phyloP scores from a whole-genome alignment of 768 basidiomycete species.

The Naematelia encephala region DNA sequence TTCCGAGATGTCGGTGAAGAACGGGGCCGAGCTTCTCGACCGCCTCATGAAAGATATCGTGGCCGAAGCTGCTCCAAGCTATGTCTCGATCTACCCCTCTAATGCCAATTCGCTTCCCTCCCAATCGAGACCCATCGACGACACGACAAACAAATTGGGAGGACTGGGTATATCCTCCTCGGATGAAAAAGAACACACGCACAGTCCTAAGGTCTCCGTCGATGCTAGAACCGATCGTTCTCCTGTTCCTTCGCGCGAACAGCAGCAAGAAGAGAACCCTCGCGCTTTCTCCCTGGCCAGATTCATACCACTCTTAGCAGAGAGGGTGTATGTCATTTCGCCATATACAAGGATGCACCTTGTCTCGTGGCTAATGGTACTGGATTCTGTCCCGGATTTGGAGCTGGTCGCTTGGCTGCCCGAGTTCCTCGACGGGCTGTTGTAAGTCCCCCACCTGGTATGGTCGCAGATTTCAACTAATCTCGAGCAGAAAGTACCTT shows the following conservation, averaged over 20 bases:
- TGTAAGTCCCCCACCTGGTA: slow-evolving; percentile 57
- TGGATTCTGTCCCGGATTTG: slow-evolving; percentile 94
- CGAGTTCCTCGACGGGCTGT: slow-evolving; percentile 85
- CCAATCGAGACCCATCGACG: slow-evolving; percentile 56
- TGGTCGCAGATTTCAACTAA: slow-evolving; percentile 14
- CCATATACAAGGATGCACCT: slow-evolving; percentile 94
- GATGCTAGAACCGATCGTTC: slow-evolving; percentile 4
- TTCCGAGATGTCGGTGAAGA: slow-evolving; percentile 92
- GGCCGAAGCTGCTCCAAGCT: slow-evolving; percentile 90
- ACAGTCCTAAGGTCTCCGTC: slow-evolving; percentile 5
- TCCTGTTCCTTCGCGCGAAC: slow-evolving; percentile 39
- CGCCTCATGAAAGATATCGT: slow-evolving; percentile 97
- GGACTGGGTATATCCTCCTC: neutral
- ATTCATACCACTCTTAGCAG: slow-evolving; percentile 88
- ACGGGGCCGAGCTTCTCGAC: slow-evolving; percentile 94
- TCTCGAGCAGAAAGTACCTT: slow-evolving; percentile 71
- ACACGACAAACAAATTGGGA: slow-evolving; percentile 20
- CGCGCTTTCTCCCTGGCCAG: slow-evolving; percentile 85
- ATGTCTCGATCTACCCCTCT: slow-evolving; percentile 72
- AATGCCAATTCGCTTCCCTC: slow-evolving; percentile 28
- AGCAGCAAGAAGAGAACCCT: slow-evolving; percentile 52
- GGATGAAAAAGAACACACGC: neutral
- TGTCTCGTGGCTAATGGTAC: slow-evolving; percentile 92
- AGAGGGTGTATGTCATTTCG: slow-evolving; percentile 90
- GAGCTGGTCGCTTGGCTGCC: slow-evolving; percentile 93